phyloP scores from a whole-genome alignment of 1,284 basidiomycete species.

The Serendipita sp. region DNA sequence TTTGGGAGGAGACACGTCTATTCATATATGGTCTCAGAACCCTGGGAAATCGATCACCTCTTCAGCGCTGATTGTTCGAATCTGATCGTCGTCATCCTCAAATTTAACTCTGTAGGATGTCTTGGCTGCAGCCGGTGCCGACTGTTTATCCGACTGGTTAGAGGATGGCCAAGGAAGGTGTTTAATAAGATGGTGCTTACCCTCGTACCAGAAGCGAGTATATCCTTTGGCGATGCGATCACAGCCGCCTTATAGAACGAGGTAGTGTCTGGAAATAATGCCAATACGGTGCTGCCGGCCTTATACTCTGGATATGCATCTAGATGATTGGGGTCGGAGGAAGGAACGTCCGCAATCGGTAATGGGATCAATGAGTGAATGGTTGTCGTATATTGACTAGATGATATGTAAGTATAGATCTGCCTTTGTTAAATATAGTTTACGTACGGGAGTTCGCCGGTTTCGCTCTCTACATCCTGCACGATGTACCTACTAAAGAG shows the following conservation, averaged over 20 bases:
- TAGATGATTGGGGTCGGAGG: slow-evolving; percentile 44
- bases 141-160: slow-evolving; percentile 10
- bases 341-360: slow-evolving; percentile 48
- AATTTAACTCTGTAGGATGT: slow-evolving; percentile 60
- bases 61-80: slow-evolving; percentile 53
- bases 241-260: slow-evolving; percentile 77
- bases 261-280: slow-evolving; percentile 71
- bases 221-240: slow-evolving; percentile 45
- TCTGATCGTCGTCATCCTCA: slow-evolving; percentile 70
- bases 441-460: slow-evolving; percentile 56
- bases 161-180: neutral
- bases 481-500: slow-evolving; percentile 50
- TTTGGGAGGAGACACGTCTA: neutral
- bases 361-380: slow-evolving; percentile 58
- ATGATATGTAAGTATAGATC: neutral
- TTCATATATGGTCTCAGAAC: neutral
- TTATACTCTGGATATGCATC: slow-evolving; percentile 56
- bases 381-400: slow-evolving; percentile 52
- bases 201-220: slow-evolving; percentile 29
- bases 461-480: slow-evolving; percentile 64
- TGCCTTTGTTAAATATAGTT: slow-evolving; percentile 5
- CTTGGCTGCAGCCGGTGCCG: slow-evolving; percentile 28
- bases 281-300: slow-evolving; percentile 60
- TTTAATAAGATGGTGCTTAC: slow-evolving; percentile 25
- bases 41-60: slow-evolving; percentile 63